Base-by-base conservation (phyloP, 2,329 filamentous ascomycete genomes). In the Cyclaneusma minus region DNA sequence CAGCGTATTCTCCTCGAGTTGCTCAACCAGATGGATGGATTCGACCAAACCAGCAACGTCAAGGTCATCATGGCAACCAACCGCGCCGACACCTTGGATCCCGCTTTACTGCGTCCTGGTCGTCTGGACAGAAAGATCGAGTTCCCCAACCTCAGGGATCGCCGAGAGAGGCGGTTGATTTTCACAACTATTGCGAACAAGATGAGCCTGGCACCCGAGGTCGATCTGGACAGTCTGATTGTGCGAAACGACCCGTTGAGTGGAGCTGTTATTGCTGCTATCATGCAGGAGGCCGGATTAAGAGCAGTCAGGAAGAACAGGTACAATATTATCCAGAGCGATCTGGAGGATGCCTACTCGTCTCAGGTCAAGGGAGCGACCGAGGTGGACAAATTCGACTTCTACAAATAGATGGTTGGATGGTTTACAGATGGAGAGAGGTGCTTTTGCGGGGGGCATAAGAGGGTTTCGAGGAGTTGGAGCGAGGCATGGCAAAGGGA, bases 41-140 rank as follows among this genome's bases (percentile, higher is more conserved):
- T 98, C 61, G 89, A 98, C 54, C 89, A 98, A 56, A 93, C 84
- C 1, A 81, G 83, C 51, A 98, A 98, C 55, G 89, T 98, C 56
- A 98, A 98, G 63, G 89, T 98, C 51, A 98, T 98, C 60, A 98
- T 98, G 89, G 89, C 89, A 40, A 98, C 89, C 40, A 98, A 98
- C 63, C 79, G 89, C 51, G 87, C 89, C 39, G 89, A 95, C 54
- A 98, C 89, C 5, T 68, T 98, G 38, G 89, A 98, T 50, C 89
- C 89, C 10, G 89, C 89, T 21, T 67, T 98, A 35, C 70, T 98
- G 34, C 83, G 89, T 44, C 89, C 89, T 16, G 89, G 89, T 40
- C 84, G 89, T 61, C 66, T 98, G 32, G 89, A 98, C 56, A 70
- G 89, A 49, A 98, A 98, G 67, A 98, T 98, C 39, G 89, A 98